These are phyloP conservation scores for Trichophyton rubrum DNA, from an alignment of 2,329 filamentous ascomycete species.

Conservation along the genomic window DNA sequence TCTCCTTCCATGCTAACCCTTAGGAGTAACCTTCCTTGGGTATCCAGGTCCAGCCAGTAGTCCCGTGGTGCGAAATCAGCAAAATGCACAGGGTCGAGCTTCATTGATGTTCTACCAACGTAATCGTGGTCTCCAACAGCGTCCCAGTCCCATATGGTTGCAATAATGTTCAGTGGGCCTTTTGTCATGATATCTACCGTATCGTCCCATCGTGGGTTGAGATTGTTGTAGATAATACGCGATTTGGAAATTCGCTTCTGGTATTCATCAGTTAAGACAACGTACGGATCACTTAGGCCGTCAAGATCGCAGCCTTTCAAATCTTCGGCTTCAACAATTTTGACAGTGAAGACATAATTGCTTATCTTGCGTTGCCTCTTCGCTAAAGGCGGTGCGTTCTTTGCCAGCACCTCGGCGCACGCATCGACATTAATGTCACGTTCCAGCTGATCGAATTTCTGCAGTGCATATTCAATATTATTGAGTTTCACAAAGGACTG, in stretches of 20 bases:
- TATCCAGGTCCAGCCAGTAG: conserved; percentile 96
- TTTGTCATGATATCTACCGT: conserved; percentile 90
- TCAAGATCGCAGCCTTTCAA: conserved; percentile 96
- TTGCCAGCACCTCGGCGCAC: conserved; percentile 70
- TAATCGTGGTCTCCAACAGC: conserved; percentile 95
- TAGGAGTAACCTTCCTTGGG: conserved; percentile 77
- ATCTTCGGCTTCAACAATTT: conserved; percentile 95
- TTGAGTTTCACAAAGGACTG: conserved; percentile 96
- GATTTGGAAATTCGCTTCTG: conserved; percentile 95
- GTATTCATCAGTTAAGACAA: conserved; percentile 93
- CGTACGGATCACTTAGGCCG: conserved; percentile 89
- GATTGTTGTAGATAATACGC: conserved; percentile 72
- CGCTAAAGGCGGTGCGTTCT: conserved; percentile 58
- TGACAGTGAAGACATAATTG: conserved; percentile 97
- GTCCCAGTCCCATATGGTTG: conserved; percentile 97
- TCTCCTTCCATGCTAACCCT: conserved; percentile 98
- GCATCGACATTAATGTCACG: conserved; percentile 81
- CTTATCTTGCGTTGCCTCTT: conserved; percentile 55
- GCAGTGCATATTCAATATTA: conserved; percentile 89
- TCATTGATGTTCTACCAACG: conserved; percentile 89
- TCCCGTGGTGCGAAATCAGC: conserved; percentile 90
- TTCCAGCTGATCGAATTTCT: conserved; percentile 83
- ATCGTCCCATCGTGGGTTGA: conserved; percentile 96
- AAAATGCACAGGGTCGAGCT: conserved; percentile 96
- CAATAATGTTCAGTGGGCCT: conserved; percentile 83